A percentile compares a stretch with the other conserved stretches of the same genome.
Evolutionary conservation across 495 filamentous ascomycete genomes (phyloP).

Genomic region (Achaetomiella virescens): DNA sequence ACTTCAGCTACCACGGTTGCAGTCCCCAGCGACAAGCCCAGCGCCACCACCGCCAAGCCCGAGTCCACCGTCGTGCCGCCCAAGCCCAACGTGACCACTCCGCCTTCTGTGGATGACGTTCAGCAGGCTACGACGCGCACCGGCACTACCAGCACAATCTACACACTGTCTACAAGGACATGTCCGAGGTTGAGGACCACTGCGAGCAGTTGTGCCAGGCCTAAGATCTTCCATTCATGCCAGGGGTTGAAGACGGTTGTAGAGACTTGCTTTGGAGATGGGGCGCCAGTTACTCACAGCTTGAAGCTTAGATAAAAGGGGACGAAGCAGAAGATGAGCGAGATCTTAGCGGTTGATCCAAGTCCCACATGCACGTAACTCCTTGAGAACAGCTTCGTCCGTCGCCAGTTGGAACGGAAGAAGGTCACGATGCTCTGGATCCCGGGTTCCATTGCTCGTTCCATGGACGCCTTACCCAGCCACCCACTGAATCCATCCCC

Average conservation of each 20-base stretch:
- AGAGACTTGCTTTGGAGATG: neutral
- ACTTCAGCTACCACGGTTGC: too few relatives aligned
- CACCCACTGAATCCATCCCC: too few relatives aligned
- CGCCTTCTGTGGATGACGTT: constrained; percentile 1
- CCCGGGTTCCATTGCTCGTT: too few relatives aligned
- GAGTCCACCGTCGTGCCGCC: neutral
- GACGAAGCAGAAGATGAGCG: too few relatives aligned
- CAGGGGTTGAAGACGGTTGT: neutral
- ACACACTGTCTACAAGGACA: constrained; percentile 25
- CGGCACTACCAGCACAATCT: constrained; percentile 22
- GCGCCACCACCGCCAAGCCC: neutral
- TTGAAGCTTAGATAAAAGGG: too few relatives aligned
- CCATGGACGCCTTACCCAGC: too few relatives aligned
- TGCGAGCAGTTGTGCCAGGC: neutral
- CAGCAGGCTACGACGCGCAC: neutral
- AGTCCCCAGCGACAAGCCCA: too few relatives aligned
- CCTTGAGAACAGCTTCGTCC: too few relatives aligned
- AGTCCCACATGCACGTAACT: too few relatives aligned
- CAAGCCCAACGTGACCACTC: neutral
- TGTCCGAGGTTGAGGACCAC: constrained; percentile 18
- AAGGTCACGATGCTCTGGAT: too few relatives aligned
- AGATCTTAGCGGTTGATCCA: too few relatives aligned
- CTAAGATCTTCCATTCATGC: neutral
- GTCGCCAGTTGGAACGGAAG: too few relatives aligned
- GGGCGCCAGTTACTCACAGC: neutral